Conservation (phyloP, 129 eudicot species). For the Flaveria robusta region DNA sequence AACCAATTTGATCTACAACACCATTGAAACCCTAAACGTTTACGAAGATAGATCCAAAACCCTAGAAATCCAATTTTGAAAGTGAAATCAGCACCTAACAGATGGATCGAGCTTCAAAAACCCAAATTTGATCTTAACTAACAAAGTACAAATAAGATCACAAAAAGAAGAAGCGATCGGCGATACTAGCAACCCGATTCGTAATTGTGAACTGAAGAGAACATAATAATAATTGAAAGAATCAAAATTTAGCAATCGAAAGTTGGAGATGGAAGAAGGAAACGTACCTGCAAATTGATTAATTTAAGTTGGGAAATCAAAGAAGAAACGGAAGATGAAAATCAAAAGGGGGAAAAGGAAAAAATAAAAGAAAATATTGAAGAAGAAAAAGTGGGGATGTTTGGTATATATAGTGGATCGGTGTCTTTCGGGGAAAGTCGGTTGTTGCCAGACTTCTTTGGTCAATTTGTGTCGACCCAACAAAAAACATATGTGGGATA, state of each 20-base stretch:
- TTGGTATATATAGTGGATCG: constrained; percentile 22
- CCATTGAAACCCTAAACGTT: not conserved
- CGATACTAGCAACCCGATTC: constrained; percentile 4
- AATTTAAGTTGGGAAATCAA: constrained; percentile 19
- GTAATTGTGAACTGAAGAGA: constrained; percentile 24
- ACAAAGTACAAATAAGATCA: not conserved
- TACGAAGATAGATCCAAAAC: not conserved
- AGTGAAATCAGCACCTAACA: not conserved
- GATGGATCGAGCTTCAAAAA: constrained; percentile 22
- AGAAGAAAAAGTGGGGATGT: constrained; percentile 4
- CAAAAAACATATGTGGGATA: not conserved
- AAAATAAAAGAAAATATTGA: constrained; percentile 21
- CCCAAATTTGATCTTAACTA: not conserved
- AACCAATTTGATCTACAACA: not conserved
- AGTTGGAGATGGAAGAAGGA: not conserved
- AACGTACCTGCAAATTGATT: constrained; percentile 30
- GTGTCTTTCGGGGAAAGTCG: constrained; percentile 13
- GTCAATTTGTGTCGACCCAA: constrained; percentile 25
- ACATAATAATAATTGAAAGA: not conserved
- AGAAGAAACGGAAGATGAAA: constrained; percentile 10
- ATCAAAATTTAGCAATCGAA: constrained; percentile 11
- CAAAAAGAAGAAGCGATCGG: not conserved
- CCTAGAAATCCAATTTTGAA: not conserved
- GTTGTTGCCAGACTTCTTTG: constrained; percentile 9
- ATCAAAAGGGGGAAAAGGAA: not conserved